These are phyloP conservation scores for Malus hybrid DNA, from an alignment of 331 rosid species.

Conservation along the genomic window DNA sequence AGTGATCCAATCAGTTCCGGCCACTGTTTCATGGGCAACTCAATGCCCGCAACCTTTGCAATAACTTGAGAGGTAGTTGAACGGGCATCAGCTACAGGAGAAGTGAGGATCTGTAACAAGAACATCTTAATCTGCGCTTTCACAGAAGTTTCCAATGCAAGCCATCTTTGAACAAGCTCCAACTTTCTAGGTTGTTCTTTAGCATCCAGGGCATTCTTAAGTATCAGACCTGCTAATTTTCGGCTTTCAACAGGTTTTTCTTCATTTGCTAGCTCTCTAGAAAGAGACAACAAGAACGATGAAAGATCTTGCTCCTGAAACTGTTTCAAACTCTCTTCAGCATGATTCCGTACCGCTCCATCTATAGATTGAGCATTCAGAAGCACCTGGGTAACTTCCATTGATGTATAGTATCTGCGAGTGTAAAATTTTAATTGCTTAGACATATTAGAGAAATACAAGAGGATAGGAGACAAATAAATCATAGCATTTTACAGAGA, in stretches of 20 bases:
- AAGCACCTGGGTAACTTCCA: constrained; percentile 83
- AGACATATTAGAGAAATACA: neutral
- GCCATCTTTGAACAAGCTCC: constrained; percentile 78
- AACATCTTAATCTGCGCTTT: constrained; percentile 61
- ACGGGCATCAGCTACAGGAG: constrained; percentile 58
- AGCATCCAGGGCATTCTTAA: constrained; percentile 82
- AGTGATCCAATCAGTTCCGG: constrained; percentile 75
- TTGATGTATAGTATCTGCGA: constrained; percentile 28
- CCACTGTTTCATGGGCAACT: constrained; percentile 86
- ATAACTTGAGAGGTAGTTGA: constrained; percentile 82
- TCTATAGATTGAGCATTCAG: constrained; percentile 81
- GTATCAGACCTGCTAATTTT: constrained; percentile 73
- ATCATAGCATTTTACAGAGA: neutral
- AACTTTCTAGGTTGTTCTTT: constrained; percentile 73
- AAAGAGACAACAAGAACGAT: constrained; percentile 63
- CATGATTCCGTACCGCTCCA: constrained; percentile 58
- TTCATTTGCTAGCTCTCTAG: constrained; percentile 69
- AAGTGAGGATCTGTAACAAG: constrained; percentile 59
- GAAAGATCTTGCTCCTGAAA: constrained; percentile 92
- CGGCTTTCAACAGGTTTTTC: constrained; percentile 83
- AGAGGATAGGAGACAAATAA: neutral
- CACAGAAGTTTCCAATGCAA: constrained; percentile 47
- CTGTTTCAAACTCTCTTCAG: constrained; percentile 72
- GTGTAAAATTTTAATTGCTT: neutral
- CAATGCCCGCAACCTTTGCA: constrained; percentile 82